A percentile compares a stretch with the other conserved stretches of the same genome.
Evolutionary conservation across 768 basidiomycete genomes (phyloP).

Genomic region (Cystofilobasidium capitatum): DNA sequence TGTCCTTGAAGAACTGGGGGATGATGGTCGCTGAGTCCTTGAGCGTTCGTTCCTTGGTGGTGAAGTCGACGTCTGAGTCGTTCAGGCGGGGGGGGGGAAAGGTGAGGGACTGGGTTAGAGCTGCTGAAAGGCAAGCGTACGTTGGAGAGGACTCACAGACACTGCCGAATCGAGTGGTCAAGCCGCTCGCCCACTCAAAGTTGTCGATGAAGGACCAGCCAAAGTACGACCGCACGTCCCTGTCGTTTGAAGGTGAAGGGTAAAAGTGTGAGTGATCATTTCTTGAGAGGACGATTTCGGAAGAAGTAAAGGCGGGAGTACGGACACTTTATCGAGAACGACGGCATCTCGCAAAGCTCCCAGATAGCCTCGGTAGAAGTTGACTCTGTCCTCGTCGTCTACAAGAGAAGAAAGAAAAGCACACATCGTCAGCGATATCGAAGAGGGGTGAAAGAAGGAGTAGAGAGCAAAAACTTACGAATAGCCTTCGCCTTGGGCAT

Average conservation of each 20-base stretch:
- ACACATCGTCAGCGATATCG: neutral
- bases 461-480: neutral
- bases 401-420: neutral
- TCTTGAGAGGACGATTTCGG: neutral
- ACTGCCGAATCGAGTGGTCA: constrained; percentile 54
- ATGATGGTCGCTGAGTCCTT: constrained; percentile 56
- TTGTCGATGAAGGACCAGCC: constrained; percentile 21
- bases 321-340: constrained; percentile 53
- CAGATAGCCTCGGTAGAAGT: constrained; percentile 57
- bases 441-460: too few species aligned
- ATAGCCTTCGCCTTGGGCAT: constrained; percentile 50
- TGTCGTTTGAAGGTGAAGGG: too few species aligned
- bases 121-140: too few species aligned
- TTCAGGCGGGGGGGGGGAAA: neutral
- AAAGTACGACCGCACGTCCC: constrained; percentile 16
- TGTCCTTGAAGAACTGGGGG: constrained; percentile 18
- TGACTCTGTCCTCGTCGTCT: constrained; percentile 43
- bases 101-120: too few species aligned
- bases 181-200: constrained; percentile 18
- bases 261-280: neutral
- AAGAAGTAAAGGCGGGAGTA: constrained; percentile 43
- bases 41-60: constrained; percentile 56
- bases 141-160: constrained; percentile 40
- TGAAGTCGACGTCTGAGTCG: constrained; percentile 50
- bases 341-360: constrained; percentile 51